Evolutionary conservation across 2,329 filamentous ascomycete genomes (phyloP).

Genomic region (Clathrospora elynae): DNA sequence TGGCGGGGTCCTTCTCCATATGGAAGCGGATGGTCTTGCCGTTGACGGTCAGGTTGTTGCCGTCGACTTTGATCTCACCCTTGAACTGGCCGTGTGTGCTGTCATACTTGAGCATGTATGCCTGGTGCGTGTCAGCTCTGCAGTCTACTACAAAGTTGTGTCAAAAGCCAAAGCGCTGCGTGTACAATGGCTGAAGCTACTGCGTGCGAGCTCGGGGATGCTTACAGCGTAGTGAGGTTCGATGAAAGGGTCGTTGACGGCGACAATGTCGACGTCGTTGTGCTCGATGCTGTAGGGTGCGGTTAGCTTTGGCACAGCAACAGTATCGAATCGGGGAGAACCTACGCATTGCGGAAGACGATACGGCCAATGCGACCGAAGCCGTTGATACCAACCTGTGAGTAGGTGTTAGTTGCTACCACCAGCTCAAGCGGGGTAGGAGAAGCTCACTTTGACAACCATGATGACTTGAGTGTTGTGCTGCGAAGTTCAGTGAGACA

Average conservation of each 20-base stretch:
- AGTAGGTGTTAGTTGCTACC: slow-evolving; percentile 32
- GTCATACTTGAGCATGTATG: slow-evolving; percentile 99
- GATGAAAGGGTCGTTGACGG: slow-evolving; percentile 99
- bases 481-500: slow-evolving; percentile 25
- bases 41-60: slow-evolving; percentile 80
- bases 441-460: slow-evolving; percentile 53
- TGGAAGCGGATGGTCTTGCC: slow-evolving; percentile 96
- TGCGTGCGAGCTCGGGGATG: slow-evolving; percentile 38
- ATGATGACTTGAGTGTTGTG: slow-evolving; percentile 45
- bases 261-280: slow-evolving; percentile 86
- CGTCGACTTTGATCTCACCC: slow-evolving; percentile 78
- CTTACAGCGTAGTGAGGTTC: slow-evolving; percentile 95
- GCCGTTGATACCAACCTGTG: slow-evolving; percentile 94
- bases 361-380: slow-evolving; percentile 99
- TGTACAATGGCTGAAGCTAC: background rate
- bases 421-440: slow-evolving; percentile 25
- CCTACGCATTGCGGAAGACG: slow-evolving; percentile 94
- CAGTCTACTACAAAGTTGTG: background rate
- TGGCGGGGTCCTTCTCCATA: slow-evolving; percentile 84
- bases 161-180: background rate
- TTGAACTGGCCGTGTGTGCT: slow-evolving; percentile 97
- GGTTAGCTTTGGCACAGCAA: slow-evolving; percentile 24
- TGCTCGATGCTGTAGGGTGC: slow-evolving; percentile 70
- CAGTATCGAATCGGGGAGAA: slow-evolving; percentile 31
- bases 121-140: slow-evolving; percentile 60